Evolutionary conservation across 164 flowering plant genomes (phyloP), one percentile per base, ranked within the genome.

Genomic region (Cinnamomum micranthum): DNA sequence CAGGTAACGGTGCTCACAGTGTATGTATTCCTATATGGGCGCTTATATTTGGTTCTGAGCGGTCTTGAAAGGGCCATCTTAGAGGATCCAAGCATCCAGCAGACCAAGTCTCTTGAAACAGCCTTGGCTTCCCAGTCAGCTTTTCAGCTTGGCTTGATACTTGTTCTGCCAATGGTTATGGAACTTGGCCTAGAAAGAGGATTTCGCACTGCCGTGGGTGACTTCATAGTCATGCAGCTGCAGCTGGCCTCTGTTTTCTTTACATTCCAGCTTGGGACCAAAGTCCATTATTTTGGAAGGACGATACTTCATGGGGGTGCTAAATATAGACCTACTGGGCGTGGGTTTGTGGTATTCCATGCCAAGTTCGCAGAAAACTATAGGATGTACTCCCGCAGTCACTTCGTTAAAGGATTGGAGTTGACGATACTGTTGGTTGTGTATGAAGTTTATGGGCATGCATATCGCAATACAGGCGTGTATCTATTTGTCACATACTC

Each of bases 221-320:
- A 95, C 74, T 91, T 95, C 71, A 81, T 95, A 64, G 84, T 92
- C 33, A 95, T 95, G 99, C 98, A 93, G 83, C 89, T 95, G 74
- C 98, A 95, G 83, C 84, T 95, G 31, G 99, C 99, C 60, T 88
- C 99, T 71, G 98, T 96, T 12, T 96, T 94, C 86, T 96, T 94
- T 69, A 96, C 99, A 24, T 96, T 96, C 81, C 97, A 92, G 80
- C 97, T 94, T 70, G 99, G 99, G 66, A 92, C 99, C 72, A 96
- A 94, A 83, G 91, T 92, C 9, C 99, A 96, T 81, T 96, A 90
- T 78, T 96, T 28, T 82, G 99, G 99, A 24, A 84, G 99, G 76
- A 94, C 98, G n/a, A 78, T 95, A 78, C 83, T 95, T 84, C 99
- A 95, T 81, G 99, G 99, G 69, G 99, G 99, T 62, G 86, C 99